Evolutionary conservation across 208 protist species (phyloP), one percentile per base, ranked within the genome.

Genomic region (Leishmania amazonensis): DNA sequence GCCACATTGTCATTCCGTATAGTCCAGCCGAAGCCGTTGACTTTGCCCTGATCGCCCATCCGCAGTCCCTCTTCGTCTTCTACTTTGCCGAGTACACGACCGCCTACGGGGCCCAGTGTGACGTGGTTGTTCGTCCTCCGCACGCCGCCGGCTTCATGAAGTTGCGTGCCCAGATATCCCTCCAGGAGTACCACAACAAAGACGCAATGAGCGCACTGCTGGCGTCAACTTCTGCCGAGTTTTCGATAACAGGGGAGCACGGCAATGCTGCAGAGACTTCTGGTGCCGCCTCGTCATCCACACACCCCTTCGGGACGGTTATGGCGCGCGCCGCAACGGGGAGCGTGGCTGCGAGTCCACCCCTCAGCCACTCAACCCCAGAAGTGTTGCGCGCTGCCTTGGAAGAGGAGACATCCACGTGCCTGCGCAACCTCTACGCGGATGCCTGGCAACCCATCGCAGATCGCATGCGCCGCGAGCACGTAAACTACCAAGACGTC

Each of bases 71-170:
- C 6, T 97, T 97, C 87, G 92, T 97, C 73, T 97, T 97, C 76
- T 97, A 95, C 85, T 96, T 96, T 82, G 90, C 91, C 54, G 95
- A 97, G 80, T 97, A 95, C 88, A 84, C 87, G 9, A 95, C 89
- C 72, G 83, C 88, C 57, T 87, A 86, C 67, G 92, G 91, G 49
- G 78, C 83, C 9, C 81, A 87, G 74, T 96, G 94, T 82, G 89
- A 92, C 65, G 89, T 94, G 21, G 83, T 97, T 42, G 81, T 97
- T 15, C 93, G 93, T 5, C 95, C 95, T 21, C 91, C 93, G 17
- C 62, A 81, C 77, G 60, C 78, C 47, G 83, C 62, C 7, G 85
- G 81, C 62, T 97, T 95, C 83, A 73, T 95, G 54, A 85, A 88
- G 62, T 89, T 93, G 45, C 85, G 87, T 54, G 80, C 91, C 79